Evolutionary conservation across 345 rosid genomes (phyloP).

Genomic region (Aethionema arabicum): DNA sequence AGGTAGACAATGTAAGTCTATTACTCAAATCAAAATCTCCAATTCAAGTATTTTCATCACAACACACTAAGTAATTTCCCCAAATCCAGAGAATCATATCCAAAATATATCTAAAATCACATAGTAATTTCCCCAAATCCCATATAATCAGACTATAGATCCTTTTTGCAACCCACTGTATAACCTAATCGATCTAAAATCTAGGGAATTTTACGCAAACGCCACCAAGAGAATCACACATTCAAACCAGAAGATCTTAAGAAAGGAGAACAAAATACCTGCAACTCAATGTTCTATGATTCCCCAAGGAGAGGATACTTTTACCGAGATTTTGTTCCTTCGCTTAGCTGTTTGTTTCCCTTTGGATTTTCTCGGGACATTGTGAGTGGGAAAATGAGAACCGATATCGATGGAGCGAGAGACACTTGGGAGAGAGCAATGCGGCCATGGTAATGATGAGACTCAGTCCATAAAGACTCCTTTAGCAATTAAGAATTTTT

Average conservation of each 20-base stretch:
- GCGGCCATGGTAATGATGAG: constrained; percentile 1
- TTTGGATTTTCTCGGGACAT: not conserved
- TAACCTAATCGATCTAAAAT: not conserved
- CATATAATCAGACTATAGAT: too few relatives aligned
- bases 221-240: not conserved
- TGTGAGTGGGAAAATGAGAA: constrained; percentile 18
- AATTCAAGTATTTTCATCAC: constrained; percentile 2
- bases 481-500: not conserved
- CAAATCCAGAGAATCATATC: constrained; percentile 5
- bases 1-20: too few relatives aligned
- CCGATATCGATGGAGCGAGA: constrained; percentile 32
- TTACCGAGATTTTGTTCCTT: not conserved
- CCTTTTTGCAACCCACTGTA: constrained; percentile 5
- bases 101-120: not conserved
- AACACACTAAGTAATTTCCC: not conserved
- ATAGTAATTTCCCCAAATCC: not conserved
- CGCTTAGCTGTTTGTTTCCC: not conserved
- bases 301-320: not conserved
- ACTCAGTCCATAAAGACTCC: constrained; percentile 6
- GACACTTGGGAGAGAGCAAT: constrained; percentile 27
- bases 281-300: not conserved
- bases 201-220: not conserved
- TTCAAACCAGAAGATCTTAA: not conserved
- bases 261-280: constrained; percentile 9
- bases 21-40: too few relatives aligned